Evolutionary conservation across 768 basidiomycete genomes (phyloP), one percentile per base, ranked within the genome.

Genomic region (Cyathus striatus): DNA sequence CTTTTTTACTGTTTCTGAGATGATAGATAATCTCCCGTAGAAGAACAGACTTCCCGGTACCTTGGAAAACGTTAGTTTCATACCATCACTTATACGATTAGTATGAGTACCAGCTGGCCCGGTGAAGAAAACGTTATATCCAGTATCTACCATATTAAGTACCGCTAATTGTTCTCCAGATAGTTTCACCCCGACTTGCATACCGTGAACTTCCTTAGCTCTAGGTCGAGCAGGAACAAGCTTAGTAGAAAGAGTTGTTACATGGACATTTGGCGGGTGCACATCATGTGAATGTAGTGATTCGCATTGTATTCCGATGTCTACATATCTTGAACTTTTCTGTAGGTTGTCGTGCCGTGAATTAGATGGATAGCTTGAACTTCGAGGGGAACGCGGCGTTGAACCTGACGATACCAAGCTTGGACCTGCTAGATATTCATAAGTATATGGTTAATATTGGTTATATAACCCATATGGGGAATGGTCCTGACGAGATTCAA

Each of bases 1-100:
- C 38, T 9, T 18, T 10, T 51, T 46, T 43, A 5, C 37, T 43
- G 41, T 23, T 5, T 54, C 65, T 48, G 47, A 67, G 49, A 54
- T 67, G 25, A 71, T 60, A 23, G 43, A 87, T 83, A 33, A 86
- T 83, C 33, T 70, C 73, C n/a, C 78, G 63, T 4, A 88, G 64
- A 0, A 86, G 64, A 16, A 86, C 76, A 3, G 83, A 86, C 59
- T 88, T 88, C 24, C 86, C 85, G 2, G 86, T 87, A 7, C 76
- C 77, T 75, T 14, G 43, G 40, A 12, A n/a, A 21, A 43, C 36
- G n/a, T 21, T 16, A 38, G 40, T 32, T 39, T 10, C 14, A 6
- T 25, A 27, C 23, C 35, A 45, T n/a, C 43, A 34, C 21, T 22
- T 10, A 37, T 17, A 45, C 49, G 41, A 44, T 9, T 12, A 36